phyloP scores from a whole-genome alignment of 345 rosid species.

The Theobroma cacao region DNA sequence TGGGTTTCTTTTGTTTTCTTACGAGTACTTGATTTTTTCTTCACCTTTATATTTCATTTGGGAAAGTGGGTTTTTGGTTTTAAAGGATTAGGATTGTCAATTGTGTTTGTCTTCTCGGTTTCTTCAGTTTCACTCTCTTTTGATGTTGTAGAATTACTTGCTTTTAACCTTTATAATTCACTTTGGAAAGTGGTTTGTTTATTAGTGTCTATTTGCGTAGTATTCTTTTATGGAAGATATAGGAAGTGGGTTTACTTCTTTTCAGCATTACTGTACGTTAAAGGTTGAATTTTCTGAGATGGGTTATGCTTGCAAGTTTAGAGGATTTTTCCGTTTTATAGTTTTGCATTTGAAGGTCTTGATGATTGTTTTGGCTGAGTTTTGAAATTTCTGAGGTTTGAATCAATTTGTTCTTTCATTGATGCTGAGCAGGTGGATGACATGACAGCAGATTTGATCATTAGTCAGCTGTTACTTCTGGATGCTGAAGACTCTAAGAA shows the following conservation, averaged over 20 bases:
- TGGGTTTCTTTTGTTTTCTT: not conserved
- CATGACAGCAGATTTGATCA: constrained; percentile 74
- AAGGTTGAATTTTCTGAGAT: not conserved
- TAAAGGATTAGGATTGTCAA: not conserved
- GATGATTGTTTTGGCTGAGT: not conserved
- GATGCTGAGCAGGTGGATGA: constrained; percentile 70
- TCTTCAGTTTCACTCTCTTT: not conserved
- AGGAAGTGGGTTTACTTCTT: not conserved
- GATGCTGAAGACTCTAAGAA: constrained; percentile 80
- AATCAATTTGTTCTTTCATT: not conserved
- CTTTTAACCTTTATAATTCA: not conserved
- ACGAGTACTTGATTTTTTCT: not conserved
- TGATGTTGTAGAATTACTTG: not conserved
- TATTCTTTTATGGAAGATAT: not conserved
- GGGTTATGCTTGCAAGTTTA: not conserved
- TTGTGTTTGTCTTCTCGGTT: not conserved
- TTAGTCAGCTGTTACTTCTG: constrained; percentile 84
- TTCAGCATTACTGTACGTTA: not conserved
- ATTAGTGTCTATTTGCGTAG: not conserved
- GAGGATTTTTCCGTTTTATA: not conserved
- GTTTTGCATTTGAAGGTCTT: constrained; percentile 1
- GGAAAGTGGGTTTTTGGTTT: not conserved
- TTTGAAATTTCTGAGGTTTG: not conserved
- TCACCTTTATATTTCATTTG: not conserved
- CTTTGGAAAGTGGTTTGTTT: not conserved